Conservation (phyloP, 208 protist species). For the Porcisia hertigi region DNA sequence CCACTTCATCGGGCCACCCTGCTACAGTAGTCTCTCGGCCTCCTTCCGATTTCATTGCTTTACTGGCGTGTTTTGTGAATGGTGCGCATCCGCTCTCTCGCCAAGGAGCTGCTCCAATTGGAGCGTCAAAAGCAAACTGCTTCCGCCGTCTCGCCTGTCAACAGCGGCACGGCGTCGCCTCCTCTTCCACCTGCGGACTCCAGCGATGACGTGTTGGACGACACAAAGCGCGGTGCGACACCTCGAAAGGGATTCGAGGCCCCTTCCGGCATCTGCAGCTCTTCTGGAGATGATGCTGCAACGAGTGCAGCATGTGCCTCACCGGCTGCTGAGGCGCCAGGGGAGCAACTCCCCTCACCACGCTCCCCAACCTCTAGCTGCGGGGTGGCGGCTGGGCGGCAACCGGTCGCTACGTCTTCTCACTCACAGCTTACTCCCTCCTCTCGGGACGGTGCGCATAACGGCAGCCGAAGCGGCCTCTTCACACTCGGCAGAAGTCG, state of each 20-base stretch:
- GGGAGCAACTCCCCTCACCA: slow-evolving; percentile 8
- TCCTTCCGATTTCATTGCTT: not conserved
- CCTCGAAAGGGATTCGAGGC: not conserved
- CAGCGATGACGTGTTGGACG: not conserved
- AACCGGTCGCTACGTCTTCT: not conserved
- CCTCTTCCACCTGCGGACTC: not conserved
- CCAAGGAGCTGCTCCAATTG: slow-evolving; percentile 35
- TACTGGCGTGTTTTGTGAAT: not conserved
- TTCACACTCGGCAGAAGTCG: slow-evolving; percentile 37
- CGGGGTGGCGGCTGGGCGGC: not conserved
- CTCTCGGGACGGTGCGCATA: not conserved
- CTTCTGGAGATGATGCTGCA: not conserved
- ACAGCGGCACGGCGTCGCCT: not conserved
- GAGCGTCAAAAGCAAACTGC: slow-evolving; percentile 25
- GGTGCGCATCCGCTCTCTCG: slow-evolving; percentile 31
- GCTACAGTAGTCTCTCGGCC: not conserved
- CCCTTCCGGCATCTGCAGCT: slow-evolving; percentile 1
- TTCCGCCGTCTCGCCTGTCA: not conserved
- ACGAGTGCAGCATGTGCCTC: not conserved
- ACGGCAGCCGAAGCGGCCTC: not conserved
- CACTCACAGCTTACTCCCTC: not conserved
- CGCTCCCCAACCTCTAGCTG: slow-evolving; percentile 1
- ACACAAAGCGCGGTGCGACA: not conserved
- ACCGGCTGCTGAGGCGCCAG: not conserved
- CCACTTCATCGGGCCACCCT: not conserved